Base-by-base conservation (phyloP, 768 basidiomycete species). In the Phylloporus rhodoxanthus region DNA sequence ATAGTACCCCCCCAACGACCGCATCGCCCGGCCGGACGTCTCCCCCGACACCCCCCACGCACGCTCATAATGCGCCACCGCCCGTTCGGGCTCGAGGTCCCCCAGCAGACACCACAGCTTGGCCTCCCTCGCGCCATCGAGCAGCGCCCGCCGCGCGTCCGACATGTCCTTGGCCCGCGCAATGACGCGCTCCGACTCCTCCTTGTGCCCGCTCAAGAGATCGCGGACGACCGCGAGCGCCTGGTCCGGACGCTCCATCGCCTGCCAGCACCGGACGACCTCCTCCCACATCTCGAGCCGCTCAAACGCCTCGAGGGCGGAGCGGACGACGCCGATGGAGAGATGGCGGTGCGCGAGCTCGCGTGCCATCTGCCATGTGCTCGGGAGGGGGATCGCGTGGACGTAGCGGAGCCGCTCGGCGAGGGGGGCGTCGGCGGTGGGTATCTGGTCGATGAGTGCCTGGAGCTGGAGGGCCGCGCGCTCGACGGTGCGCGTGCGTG, bases 251-350 rank as follows among this genome's bases (percentile, higher is more conserved):
- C 79, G 72, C 56, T 95, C 93, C 70, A 94, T 76, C 15, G 82
- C 73, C 52, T 84, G 82, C 75, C 87, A 90, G 68, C 95, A 98
- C 54, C 78, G 75, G 37, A 92, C 91, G 8, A 90, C 93, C 55
- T 97, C 91, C 70, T 96, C 96, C 94, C 94, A 99, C 92, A 97
- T 92, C 70, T 98, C 93, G 52, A 97, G 73, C 30, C 90, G 78
- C 69, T 91, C 87, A 62, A 92, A 98, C 48, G 97, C 94, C 66
- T 88, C 94, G 43, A 98, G 72, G 0, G 96, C 94, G 5, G 89
- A 92, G 57, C 84, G 84, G 51, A 88, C 75, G 48, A 95, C 91
- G 14, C 96, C 96, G 43, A 98, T 74, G 39, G 81, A 77, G 56
- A 93, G 71, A 70, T 87, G 93, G 46, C 91, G 80, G 57, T 76